Conservation (phyloP, 208 protist genomes). For the Strigomonas culicis region DNA sequence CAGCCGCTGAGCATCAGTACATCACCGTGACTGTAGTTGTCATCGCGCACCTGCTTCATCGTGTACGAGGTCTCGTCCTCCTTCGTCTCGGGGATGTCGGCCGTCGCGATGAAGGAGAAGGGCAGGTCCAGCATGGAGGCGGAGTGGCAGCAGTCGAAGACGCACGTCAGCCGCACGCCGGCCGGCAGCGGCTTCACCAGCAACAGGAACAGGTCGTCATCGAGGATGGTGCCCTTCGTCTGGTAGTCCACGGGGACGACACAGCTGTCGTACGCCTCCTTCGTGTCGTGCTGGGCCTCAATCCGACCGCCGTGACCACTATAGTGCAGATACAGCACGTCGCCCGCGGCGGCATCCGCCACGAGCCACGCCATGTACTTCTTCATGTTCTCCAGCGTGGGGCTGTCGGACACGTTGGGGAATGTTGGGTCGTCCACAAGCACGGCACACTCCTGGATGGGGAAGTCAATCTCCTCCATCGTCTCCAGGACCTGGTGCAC, state of each 20-base stretch:
- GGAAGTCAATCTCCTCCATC: slow-evolving; percentile 77
- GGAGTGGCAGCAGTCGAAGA: slow-evolving; percentile 95
- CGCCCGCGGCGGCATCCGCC: slow-evolving; percentile 65
- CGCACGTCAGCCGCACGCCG: slow-evolving; percentile 82
- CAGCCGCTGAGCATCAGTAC: slow-evolving; percentile 91
- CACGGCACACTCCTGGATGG: slow-evolving; percentile 78
- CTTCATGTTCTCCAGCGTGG: slow-evolving; percentile 83
- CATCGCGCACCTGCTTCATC: slow-evolving; percentile 59
- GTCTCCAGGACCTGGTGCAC: slow-evolving; percentile 70
- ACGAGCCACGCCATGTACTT: slow-evolving; percentile 87
- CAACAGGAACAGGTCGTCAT: slow-evolving; percentile 87
- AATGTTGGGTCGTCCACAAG: slow-evolving; percentile 80
- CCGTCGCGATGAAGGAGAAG: slow-evolving; percentile 58
- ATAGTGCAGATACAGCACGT: slow-evolving; percentile 91
- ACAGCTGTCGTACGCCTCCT: slow-evolving; percentile 80
- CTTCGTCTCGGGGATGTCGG: slow-evolving; percentile 14
- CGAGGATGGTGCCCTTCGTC: slow-evolving; percentile 64
- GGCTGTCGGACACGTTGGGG: slow-evolving; percentile 63
- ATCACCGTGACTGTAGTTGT: slow-evolving; percentile 77
- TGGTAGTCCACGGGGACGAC: slow-evolving; percentile 80
- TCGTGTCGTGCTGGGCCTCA: slow-evolving; percentile 32
- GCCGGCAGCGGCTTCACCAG: slow-evolving; percentile 68
- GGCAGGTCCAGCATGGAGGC: slow-evolving; percentile 88
- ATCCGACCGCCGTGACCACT: slow-evolving; percentile 85
- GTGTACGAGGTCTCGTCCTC: slow-evolving; percentile 18